These are phyloP conservation scores for Sphagnum magellanicum DNA, from an alignment of 228 moss, liverwort and hornwort species.

Conservation along the genomic window DNA sequence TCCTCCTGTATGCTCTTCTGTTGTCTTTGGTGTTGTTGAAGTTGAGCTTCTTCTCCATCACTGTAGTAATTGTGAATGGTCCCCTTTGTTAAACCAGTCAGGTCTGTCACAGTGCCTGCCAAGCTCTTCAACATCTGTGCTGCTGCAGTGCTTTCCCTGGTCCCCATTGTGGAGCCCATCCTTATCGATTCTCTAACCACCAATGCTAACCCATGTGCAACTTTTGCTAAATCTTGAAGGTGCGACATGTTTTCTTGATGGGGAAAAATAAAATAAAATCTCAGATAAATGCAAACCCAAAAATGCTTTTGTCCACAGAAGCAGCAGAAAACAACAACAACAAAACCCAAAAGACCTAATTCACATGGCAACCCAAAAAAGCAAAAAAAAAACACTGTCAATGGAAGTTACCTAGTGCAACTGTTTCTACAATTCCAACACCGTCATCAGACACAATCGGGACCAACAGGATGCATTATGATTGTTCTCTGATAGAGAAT, in stretches of 20 bases:
- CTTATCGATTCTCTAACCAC: slow-evolving; percentile 72
- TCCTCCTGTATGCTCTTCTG: neutral
- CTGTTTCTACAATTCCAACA: no score
- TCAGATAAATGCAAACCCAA: no score
- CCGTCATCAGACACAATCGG: no score
- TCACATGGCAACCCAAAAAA: no score
- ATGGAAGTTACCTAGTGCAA: no score
- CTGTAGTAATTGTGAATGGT: slow-evolving; percentile 32
- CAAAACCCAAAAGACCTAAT: no score
- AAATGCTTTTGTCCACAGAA: no score
- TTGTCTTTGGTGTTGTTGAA: neutral
- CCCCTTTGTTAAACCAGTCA: slow-evolving; percentile 75
- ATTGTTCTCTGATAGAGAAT: no score
- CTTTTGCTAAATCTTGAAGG: slow-evolving; percentile 63
- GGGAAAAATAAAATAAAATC: no score
- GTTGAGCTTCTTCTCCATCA: slow-evolving; percentile 14
- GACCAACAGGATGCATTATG: no score
- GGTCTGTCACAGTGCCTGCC: slow-evolving; percentile 54
- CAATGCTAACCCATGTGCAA: slow-evolving; percentile 65
- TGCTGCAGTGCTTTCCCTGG: slow-evolving; percentile 43
- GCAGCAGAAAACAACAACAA: no score
- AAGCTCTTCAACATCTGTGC: slow-evolving; percentile 49
- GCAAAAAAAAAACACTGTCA: no score
- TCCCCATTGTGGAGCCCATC: slow-evolving; percentile 9
- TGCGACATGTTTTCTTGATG: slow-evolving; percentile 29